phyloP scores from a whole-genome alignment of 2,329 filamentous ascomycete species.

The Trichoderma brevicompactum region DNA sequence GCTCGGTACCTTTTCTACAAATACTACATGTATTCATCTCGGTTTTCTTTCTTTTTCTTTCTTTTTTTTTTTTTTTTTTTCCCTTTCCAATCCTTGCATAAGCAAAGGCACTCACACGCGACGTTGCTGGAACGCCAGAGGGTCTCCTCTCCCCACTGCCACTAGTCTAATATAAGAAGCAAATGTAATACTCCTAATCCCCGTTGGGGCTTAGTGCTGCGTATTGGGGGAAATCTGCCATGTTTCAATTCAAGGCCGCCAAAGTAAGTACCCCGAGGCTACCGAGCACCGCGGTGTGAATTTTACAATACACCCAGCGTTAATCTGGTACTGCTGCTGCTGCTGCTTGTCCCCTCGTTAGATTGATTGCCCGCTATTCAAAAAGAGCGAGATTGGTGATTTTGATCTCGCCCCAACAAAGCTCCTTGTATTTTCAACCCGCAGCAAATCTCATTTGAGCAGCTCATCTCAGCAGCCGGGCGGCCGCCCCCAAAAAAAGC shows the following conservation, averaged over 20 bases:
- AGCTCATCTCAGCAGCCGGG: no score
- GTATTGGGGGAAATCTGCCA: neutral
- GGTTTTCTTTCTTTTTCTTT: neutral
- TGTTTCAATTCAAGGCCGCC: slow-evolving; percentile 4
- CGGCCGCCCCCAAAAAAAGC: neutral
- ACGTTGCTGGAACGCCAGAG: slow-evolving; percentile 21
- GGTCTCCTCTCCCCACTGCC: neutral
- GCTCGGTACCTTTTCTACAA: neutral
- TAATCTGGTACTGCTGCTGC: neutral
- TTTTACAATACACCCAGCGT: neutral
- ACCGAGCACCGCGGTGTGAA: neutral
- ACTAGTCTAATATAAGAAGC: slow-evolving; percentile 12
- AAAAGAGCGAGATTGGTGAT: slow-evolving; percentile 20
- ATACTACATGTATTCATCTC: no score
- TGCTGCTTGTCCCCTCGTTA: neutral
- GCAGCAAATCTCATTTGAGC: no score
- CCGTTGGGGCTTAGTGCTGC: neutral
- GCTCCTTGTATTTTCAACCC: slow-evolving; percentile 11
- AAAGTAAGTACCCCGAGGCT: neutral
- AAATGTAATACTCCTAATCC: neutral
- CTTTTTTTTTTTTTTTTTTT: neutral
- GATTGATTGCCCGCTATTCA: neutral
- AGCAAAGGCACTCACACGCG: slow-evolving; percentile 25
- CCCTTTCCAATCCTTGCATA: slow-evolving; percentile 9
- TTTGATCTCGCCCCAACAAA: slow-evolving; percentile 14